Conservation (phyloP, 352 stramenopile genomes). For the Thalassiosira exigua region DNA sequence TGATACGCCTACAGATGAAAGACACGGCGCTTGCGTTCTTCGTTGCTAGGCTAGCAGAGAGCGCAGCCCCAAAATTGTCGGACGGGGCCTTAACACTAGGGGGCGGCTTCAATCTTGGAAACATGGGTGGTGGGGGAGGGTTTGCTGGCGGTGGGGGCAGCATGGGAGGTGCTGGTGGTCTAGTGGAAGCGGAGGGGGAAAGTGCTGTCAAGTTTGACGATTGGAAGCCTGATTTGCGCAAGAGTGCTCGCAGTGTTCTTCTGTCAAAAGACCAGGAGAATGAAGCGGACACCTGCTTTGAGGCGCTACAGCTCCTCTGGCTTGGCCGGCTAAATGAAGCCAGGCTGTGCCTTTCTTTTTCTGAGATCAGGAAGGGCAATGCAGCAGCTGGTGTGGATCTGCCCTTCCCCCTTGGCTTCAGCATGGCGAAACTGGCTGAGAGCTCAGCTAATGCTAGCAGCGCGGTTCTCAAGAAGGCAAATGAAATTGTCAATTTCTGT, state of each 20-base stretch:
- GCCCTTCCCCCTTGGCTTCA: constrained; percentile 19
- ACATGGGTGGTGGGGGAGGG: constrained; percentile 74
- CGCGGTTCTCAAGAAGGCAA: constrained; percentile 60
- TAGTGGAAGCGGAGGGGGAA: constrained; percentile 44
- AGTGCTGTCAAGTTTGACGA: constrained; percentile 58
- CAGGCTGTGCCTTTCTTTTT: constrained; percentile 46
- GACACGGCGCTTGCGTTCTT: constrained; percentile 91
- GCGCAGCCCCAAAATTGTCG: constrained; percentile 31
- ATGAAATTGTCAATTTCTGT: constrained; percentile 76
- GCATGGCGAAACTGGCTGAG: constrained; percentile 1
- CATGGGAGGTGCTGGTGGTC: not conserved
- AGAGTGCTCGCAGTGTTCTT: constrained; percentile 59
- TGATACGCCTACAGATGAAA: constrained; percentile 88
- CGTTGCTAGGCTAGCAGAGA: constrained; percentile 89
- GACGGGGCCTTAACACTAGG: constrained; percentile 54
- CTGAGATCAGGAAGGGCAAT: constrained; percentile 8
- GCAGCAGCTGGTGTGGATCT: constrained; percentile 27
- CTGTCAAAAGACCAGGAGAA: constrained; percentile 30
- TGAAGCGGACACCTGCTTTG: constrained; percentile 59
- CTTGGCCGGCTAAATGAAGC: constrained; percentile 66
- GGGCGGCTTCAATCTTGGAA: constrained; percentile 51
- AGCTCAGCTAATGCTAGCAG: constrained; percentile 10
- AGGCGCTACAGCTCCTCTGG: constrained; percentile 73
- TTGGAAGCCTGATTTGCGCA: constrained; percentile 65
- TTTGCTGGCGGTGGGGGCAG: constrained; percentile 60